Evolutionary conservation across 768 basidiomycete species (phyloP).

Genomic region (Mycena belliarum): DNA sequence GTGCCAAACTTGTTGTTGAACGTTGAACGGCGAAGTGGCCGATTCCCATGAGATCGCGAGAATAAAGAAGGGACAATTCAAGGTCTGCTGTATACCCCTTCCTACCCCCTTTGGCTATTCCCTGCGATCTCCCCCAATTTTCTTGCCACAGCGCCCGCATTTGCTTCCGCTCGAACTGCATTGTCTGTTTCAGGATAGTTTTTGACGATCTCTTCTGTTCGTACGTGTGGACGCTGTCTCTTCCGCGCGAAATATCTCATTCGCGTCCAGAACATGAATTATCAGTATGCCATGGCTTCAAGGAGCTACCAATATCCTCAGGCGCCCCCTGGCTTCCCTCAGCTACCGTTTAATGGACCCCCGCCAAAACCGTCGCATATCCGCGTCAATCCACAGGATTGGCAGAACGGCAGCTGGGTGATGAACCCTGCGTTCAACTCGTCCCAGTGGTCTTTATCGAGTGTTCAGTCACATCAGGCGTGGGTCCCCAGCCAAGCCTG

Average conservation of each 20-base stretch:
- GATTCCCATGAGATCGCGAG: constrained; percentile 17
- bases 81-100: constrained; percentile 9
- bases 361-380: constrained; percentile 19
- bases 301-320: constrained; percentile 15
- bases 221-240: constrained; percentile 10
- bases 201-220: constrained; percentile 11
- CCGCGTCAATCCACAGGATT: constrained; percentile 18
- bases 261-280: constrained; percentile 11
- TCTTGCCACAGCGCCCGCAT: neutral
- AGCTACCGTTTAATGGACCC: constrained; percentile 19
- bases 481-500: constrained; percentile 48
- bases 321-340: constrained; percentile 17
- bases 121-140: constrained; percentile 9
- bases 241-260: neutral
- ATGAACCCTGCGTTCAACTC: constrained; percentile 42
- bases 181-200: constrained; percentile 14
- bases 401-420: constrained; percentile 21
- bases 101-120: neutral
- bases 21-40: constrained; percentile 17
- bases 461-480: constrained; percentile 23
- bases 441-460: constrained; percentile 28
- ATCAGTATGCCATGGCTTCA: constrained; percentile 13
- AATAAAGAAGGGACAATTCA: constrained; percentile 10
- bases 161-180: constrained; percentile 14
- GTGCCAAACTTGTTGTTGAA: constrained; percentile 15